Evolutionary conservation across 2,329 filamentous ascomycete genomes (phyloP), one percentile per base, ranked within the genome.

Genomic region (Monilinia polystroma): DNA sequence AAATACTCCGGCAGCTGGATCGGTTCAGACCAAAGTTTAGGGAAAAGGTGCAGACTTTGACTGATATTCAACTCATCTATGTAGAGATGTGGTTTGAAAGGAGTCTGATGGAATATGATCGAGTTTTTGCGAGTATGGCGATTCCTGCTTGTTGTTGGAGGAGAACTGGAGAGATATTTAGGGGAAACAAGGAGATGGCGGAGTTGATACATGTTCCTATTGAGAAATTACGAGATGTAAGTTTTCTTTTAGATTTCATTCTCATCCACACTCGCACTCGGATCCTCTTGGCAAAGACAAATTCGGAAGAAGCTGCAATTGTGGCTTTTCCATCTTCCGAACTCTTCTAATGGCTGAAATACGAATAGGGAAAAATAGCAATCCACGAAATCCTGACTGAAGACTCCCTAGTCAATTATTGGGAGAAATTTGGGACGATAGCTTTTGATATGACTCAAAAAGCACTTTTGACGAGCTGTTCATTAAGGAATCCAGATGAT

Each of bases 81-180:
- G 94, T 98, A 14, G 95, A 99, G 79, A 97, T 98, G 92, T 98
- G 95, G 94, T 98, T 99, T 76, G 95, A 99, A 78, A 88, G 90
- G 74, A 95, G 91, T 70, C 80, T 99, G 72, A 95, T 98, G 90
- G 95, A 98, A 76, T 98, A 98, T 74, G 95, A 99, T 75, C 92
- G 95, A 43, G 93, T 99, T 1, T 99, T 99, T 80, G 95, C 95
- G 2, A 96, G 93, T 77, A 99, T 99, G 95, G 95, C 95, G 2
- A 94, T 99, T 69, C 95, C 95, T 0, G 95, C 95, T 18, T 99
- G 95, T 79, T 96, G 94, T 77, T 99, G 95, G 95, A 85, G 95
- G 74, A 85, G 95, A 75, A 99, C 95, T 0, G 95, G 95, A 12
- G 95, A 99, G 80, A 98, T 99, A 58, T 98, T 97, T 77, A 85